These are phyloP conservation scores for Thermothelomyces thermophilus DNA, from an alignment of 2,329 filamentous ascomycete species.

Conservation along the genomic window DNA sequence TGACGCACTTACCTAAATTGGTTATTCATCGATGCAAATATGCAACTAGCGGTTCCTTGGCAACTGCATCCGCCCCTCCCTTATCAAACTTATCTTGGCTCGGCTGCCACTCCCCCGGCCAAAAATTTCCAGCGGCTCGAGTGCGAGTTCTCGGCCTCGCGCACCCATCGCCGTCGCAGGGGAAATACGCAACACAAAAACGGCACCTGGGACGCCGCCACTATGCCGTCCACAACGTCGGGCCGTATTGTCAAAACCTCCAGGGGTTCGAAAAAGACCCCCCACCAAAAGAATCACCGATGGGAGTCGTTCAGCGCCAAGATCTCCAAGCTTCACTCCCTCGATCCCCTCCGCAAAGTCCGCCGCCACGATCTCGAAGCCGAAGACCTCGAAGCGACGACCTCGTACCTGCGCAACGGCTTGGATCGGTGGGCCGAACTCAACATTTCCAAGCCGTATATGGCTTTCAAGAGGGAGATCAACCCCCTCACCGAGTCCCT, in stretches of 20 bases:
- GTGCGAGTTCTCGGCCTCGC: neutral
- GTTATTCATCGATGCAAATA: neutral
- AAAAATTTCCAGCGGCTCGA: constrained; percentile 22
- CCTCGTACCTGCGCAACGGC: constrained; percentile 81
- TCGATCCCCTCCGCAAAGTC: constrained; percentile 87
- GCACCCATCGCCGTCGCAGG: constrained; percentile 6
- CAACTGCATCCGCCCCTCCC: constrained; percentile 7
- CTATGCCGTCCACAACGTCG: constrained; percentile 56
- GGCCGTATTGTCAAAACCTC: constrained; percentile 63
- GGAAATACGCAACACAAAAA: constrained; percentile 1
- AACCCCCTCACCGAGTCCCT: constrained; percentile 79
- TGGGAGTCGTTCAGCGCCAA: constrained; percentile 90
- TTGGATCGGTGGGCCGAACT: constrained; percentile 86
- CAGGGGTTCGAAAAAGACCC: constrained; percentile 64
- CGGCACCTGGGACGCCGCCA: constrained; percentile 29
- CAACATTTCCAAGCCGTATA: constrained; percentile 79
- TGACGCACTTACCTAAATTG: no score
- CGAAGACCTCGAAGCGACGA: constrained; percentile 65
- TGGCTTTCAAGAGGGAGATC: constrained; percentile 67
- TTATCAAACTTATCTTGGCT: constrained; percentile 26
- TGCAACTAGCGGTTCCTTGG: constrained; percentile 5
- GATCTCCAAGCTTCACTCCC: constrained; percentile 77
- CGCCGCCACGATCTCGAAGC: constrained; percentile 77
- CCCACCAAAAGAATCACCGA: constrained; percentile 74
- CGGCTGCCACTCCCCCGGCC: constrained; percentile 16